phyloP scores from a whole-genome alignment of 345 rosid species.

The Salix purpurea region DNA sequence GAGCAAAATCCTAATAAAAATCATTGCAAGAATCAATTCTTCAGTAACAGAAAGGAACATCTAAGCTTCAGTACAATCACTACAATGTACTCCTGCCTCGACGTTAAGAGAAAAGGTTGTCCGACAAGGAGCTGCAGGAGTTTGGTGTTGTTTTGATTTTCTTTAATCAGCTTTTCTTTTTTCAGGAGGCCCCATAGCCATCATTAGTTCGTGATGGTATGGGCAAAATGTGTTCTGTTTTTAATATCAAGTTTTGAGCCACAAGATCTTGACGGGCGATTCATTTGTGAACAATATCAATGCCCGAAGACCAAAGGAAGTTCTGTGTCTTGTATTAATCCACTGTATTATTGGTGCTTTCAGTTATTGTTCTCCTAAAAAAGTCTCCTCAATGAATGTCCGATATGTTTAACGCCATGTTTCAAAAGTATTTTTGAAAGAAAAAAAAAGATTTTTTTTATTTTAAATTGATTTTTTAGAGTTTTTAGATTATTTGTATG shows the following conservation, averaged over 20 bases:
- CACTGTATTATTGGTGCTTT: not conserved
- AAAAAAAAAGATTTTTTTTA: too few relatives aligned
- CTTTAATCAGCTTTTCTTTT: conserved; percentile 14
- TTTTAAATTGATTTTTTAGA: too few relatives aligned
- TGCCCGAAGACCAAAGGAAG: too few relatives aligned
- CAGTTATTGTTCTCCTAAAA: not conserved
- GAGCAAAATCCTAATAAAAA: not conserved
- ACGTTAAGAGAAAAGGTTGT: not conserved
- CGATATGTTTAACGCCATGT: fast-evolving
- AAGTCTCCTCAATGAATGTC: not conserved
- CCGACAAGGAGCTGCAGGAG: not conserved
- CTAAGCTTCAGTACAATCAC: not conserved
- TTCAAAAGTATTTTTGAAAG: too few relatives aligned
- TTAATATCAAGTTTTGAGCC: not conserved
- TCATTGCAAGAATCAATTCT: not conserved
- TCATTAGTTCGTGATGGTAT: not conserved
- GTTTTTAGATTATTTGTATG: too few relatives aligned
- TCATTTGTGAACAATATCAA: not conserved
- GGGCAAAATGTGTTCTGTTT: not conserved
- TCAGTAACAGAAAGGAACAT: not conserved
- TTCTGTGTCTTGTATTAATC: not conserved
- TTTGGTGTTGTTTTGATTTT: not conserved
- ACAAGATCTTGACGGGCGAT: not conserved
- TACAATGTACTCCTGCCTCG: not conserved
- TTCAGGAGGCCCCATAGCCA: conserved; percentile 7